Conservation (phyloP, 2,329 filamentous ascomycete species). For the Diaporthe citri region DNA sequence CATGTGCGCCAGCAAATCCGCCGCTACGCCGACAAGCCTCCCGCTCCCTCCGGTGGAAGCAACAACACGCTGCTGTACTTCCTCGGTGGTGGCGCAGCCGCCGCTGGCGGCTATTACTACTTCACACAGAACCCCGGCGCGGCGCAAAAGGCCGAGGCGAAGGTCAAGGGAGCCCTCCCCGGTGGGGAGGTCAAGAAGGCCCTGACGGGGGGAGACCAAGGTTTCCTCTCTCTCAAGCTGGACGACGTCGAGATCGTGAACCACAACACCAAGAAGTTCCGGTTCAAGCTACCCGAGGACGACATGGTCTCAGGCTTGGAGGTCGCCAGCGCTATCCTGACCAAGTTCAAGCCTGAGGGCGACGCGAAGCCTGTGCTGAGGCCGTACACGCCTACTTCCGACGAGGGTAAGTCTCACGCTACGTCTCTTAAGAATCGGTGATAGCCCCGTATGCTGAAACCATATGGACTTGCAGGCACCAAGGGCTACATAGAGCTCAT, state of each 20-base stretch:
- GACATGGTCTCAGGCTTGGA: constrained; percentile 87
- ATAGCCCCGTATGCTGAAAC: constrained; percentile 36
- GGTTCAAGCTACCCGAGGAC: constrained; percentile 87
- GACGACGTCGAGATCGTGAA: constrained; percentile 84
- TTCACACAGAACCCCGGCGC: constrained; percentile 60
- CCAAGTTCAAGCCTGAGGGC: constrained; percentile 88
- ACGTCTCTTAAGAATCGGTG: background rate
- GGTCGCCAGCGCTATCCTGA: constrained; percentile 88
- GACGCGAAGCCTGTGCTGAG: constrained; percentile 88
- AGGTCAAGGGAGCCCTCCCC: constrained; percentile 55
- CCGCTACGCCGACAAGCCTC: constrained; percentile 77
- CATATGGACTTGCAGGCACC: constrained; percentile 63
- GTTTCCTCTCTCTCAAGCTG: constrained; percentile 85
- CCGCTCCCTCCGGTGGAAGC: constrained; percentile 63
- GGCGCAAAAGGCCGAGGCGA: constrained; percentile 69
- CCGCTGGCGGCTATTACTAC: constrained; percentile 70
- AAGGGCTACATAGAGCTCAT: constrained; percentile 88
- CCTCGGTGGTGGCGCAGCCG: constrained; percentile 70
- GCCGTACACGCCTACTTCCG: constrained; percentile 92
- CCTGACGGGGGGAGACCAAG: constrained; percentile 89
- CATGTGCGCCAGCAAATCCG: constrained; percentile 59
- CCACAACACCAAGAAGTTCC: constrained; percentile 94
- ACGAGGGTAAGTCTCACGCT: constrained; percentile 72
- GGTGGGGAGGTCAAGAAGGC: constrained; percentile 60
- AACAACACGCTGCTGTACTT: constrained; percentile 72